Evolutionary conservation across 129 eudicot genomes (phyloP).

Genomic region (Calendula officinalis): DNA sequence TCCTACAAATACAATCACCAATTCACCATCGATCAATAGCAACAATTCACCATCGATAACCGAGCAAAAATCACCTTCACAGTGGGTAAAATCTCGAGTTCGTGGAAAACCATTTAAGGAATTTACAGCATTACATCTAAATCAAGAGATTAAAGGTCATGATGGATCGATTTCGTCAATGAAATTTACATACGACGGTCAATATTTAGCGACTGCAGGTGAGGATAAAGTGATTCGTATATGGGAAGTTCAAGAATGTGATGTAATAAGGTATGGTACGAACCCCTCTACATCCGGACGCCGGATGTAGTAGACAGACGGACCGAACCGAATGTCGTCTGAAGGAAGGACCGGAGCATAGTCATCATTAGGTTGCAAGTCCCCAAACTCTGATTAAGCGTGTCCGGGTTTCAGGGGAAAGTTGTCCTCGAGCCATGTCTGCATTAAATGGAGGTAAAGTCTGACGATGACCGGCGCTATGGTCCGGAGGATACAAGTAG

Average conservation of each 20-base stretch:
- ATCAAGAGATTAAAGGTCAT: slow-evolving; percentile 38
- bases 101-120: slow-evolving; percentile 36
- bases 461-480: no score
- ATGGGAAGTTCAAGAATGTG: slow-evolving; percentile 43
- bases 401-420: no score
- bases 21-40: slow-evolving; percentile 8
- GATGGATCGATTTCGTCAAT: slow-evolving; percentile 40
- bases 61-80: slow-evolving; percentile 26
- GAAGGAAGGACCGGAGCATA: no score
- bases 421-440: no score
- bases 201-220: slow-evolving; percentile 37
- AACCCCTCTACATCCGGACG: no score
- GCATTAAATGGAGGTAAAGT: no score
- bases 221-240: slow-evolving; percentile 35
- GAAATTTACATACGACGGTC: slow-evolving; percentile 40
- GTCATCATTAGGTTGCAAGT: no score
- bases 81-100: slow-evolving; percentile 39
- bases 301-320: no score
- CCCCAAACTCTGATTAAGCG: no score
- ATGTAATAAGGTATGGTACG: no score
- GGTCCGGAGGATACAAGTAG: no score
- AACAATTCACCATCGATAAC: neutral
- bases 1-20: neutral
- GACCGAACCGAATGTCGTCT: no score
- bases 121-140: slow-evolving; percentile 35